These are phyloP conservation scores for Metarhizium sp. DNA, from an alignment of 2,329 filamentous ascomycete genomes.

Conservation along the genomic window DNA sequence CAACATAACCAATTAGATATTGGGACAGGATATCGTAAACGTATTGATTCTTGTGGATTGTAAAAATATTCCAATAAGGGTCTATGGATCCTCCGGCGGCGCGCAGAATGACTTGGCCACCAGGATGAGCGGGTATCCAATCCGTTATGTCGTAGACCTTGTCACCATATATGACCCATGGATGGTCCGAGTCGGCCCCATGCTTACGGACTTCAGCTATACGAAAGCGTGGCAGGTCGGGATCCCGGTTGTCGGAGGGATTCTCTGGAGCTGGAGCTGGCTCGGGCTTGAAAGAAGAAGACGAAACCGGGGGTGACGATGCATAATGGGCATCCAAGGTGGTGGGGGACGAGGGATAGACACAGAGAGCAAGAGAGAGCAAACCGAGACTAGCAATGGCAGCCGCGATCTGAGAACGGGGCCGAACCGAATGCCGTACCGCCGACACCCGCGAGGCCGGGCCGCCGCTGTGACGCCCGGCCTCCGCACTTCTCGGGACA, in stretches of 20 bases:
- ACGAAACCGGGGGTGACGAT: not conserved
- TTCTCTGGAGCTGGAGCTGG: not conserved
- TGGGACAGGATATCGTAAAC: conserved; percentile 56
- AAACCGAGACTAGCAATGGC: conserved; percentile 5
- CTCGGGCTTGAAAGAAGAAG: not conserved
- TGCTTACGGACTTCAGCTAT: conserved; percentile 43
- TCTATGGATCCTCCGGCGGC: conserved; percentile 57
- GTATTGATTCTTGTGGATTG: conserved; percentile 56
- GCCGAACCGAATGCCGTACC: conserved; percentile 5
- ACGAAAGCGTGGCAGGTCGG: conserved; percentile 37
- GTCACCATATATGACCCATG: conserved; percentile 56
- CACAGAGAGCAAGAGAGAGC: conserved; percentile 3
- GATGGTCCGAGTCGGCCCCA: conserved; percentile 39
- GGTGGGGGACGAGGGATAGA: conserved; percentile 1
- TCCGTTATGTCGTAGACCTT: conserved; percentile 64
- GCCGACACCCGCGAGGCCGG: conserved; percentile 1
- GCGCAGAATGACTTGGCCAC: conserved; percentile 57
- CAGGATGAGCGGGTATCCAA: conserved; percentile 56
- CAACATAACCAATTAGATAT: conserved; percentile 53
- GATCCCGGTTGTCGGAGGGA: conserved; percentile 22
- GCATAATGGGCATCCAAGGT: conserved; percentile 7
- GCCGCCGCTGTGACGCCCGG: not conserved
- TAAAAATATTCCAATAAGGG: conserved; percentile 61
- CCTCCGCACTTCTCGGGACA: not conserved
- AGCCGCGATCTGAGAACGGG: conserved; percentile 6